These are phyloP conservation scores for Coemansia brasiliensis DNA, from an alignment of 192 early-diverging fungal species.

Conservation along the genomic window DNA sequence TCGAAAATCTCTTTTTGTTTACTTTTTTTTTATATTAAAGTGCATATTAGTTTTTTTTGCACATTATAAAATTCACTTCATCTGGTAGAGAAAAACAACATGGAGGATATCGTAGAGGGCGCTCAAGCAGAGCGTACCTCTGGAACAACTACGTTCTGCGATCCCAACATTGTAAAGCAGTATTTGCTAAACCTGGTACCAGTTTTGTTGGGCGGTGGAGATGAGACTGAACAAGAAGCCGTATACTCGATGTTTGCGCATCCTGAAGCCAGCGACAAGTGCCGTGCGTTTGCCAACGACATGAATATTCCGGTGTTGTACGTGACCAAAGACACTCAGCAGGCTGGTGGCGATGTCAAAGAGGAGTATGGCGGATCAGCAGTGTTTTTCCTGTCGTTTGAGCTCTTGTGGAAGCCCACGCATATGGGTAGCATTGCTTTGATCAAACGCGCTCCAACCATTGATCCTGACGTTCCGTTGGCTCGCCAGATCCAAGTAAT, in stretches of 20 bases:
- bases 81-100: constrained; percentile 9
- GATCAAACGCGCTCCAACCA: constrained; percentile 71
- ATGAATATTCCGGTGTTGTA: constrained; percentile 69
- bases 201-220: constrained; percentile 60
- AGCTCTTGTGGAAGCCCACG: constrained; percentile 70
- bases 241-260: constrained; percentile 58
- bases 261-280: constrained; percentile 71
- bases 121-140: neutral
- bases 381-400: constrained; percentile 65
- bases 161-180: constrained; percentile 63
- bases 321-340: constrained; percentile 68
- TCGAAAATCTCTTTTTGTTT: neutral
- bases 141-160: constrained; percentile 42
- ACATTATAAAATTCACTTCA: neutral
- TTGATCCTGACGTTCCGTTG: constrained; percentile 73
- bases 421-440: constrained; percentile 75
- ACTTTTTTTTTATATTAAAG: neutral
- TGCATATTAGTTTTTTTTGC: neutral
- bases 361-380: constrained; percentile 15
- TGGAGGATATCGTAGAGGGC: constrained; percentile 34
- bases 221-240: neutral
- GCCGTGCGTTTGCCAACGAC: constrained; percentile 77
- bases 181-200: constrained; percentile 73
- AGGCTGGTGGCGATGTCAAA: constrained; percentile 1
- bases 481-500: constrained; percentile 86